A percentile compares a stretch with the other conserved stretches of the same genome.
phyloP scores from a whole-genome alignment of 345 rosid genomes.

The Syzygium grande region DNA sequence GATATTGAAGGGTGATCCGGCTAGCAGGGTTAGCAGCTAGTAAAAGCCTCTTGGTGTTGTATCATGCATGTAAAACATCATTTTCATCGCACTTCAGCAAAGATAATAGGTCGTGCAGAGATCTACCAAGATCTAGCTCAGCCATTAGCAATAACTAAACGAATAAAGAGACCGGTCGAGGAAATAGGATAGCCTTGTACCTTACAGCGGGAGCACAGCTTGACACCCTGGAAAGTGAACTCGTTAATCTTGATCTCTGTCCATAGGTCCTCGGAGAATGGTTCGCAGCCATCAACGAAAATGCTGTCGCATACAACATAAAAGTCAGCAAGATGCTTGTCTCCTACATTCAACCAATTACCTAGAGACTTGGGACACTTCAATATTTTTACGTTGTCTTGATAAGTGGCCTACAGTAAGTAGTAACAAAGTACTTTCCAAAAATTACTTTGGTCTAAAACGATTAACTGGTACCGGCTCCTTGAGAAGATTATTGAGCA shows the following conservation, averaged over 20 bases:
- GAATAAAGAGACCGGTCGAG: neutral
- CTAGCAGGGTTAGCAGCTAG: neutral
- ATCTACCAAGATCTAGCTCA: neutral
- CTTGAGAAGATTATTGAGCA: slow-evolving; percentile 52
- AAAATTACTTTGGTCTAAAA: slow-evolving; percentile 81
- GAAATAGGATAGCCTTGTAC: slow-evolving; percentile 18
- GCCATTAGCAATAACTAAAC: neutral
- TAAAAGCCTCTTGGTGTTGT: neutral
- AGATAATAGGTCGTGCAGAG: neutral
- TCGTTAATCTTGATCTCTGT: slow-evolving; percentile 49
- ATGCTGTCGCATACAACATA: slow-evolving; percentile 37
- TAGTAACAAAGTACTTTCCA: neutral
- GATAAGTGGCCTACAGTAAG: neutral
- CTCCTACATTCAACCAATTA: neutral
- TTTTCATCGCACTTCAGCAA: neutral
- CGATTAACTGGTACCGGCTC: slow-evolving; percentile 84
- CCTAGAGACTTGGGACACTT: neutral
- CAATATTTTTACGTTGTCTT: neutral
- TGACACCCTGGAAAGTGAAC: slow-evolving; percentile 54
- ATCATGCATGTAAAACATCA: neutral
- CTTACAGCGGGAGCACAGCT: slow-evolving; percentile 82
- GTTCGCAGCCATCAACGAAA: slow-evolving; percentile 71
- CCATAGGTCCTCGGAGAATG: slow-evolving; percentile 88
- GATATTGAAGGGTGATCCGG: neutral
- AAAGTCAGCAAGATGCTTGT: neutral